Percentiles rank a stretch among this genome's conserved stretches.
Conservation (phyloP, 257 asterid genomes). For the Solanum microdontum region DNA sequence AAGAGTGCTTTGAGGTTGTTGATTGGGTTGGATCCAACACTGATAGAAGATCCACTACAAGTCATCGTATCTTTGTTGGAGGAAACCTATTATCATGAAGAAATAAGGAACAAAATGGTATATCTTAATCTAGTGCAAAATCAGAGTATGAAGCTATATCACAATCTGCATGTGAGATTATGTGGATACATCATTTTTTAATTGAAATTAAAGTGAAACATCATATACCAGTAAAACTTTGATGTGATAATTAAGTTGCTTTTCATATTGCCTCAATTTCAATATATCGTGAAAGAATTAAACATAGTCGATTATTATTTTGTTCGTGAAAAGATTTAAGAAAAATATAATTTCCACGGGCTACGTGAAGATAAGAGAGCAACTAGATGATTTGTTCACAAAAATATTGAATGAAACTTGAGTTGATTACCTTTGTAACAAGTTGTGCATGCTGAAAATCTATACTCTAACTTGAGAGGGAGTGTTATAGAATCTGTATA, state of each 20-base stretch:
- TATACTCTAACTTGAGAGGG: no score
- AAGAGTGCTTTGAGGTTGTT: no score
- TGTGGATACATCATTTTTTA: no score
- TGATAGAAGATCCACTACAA: not conserved
- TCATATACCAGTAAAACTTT: not conserved
- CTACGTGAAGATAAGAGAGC: not conserved
- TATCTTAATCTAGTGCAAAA: no score
- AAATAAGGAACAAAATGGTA: no score
- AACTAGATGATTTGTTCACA: not conserved
- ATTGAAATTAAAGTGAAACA: not conserved
- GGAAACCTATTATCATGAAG: not conserved
- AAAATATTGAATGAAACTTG: not conserved
- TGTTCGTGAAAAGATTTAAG: not conserved
- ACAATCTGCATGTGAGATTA: no score
- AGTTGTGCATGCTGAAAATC: not conserved
- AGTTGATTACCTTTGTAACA: no score
- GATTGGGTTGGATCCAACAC: not conserved
- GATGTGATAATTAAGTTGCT: not conserved
- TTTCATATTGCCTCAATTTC: no score
- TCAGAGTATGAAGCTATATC: no score
- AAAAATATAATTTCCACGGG: not conserved
- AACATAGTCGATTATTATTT: no score
- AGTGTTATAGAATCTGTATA: not conserved
- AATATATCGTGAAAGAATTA: not conserved
- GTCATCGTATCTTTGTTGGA: not conserved